Conservation (phyloP, 2,329 filamentous ascomycete genomes). For the Claviceps lovelessii region DNA sequence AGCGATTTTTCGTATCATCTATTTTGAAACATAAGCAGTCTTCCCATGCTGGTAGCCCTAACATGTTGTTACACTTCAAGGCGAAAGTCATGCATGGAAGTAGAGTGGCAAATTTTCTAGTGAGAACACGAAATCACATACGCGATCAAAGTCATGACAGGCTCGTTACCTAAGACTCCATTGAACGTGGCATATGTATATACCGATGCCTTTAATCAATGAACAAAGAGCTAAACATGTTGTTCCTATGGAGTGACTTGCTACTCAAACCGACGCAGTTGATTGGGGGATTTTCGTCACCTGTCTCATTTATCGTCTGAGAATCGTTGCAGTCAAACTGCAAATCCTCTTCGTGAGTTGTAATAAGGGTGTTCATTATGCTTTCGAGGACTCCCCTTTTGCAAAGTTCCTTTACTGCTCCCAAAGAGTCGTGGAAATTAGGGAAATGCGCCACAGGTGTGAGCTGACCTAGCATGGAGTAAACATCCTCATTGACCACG, state of each 20-base stretch:
- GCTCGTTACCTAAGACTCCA: neutral
- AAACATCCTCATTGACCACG: slow-evolving; percentile 5
- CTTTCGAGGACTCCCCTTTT: neutral
- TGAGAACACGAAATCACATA: neutral
- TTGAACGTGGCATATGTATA: too few relatives aligned
- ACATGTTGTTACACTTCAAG: neutral
- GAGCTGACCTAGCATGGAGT: slow-evolving; percentile 11
- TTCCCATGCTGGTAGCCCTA: neutral
- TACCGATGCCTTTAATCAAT: neutral
- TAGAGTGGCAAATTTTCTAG: neutral
- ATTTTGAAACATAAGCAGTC: neutral
- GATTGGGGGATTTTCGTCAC: neutral
- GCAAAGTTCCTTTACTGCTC: neutral
- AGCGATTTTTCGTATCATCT: neutral
- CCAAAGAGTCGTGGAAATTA: slow-evolving; percentile 3
- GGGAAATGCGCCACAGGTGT: slow-evolving; percentile 13
- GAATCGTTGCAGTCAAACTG: neutral
- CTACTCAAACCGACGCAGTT: neutral
- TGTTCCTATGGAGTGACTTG: neutral
- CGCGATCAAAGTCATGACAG: neutral
- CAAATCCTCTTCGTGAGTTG: neutral
- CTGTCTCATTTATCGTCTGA: neutral
- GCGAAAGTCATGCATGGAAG: neutral
- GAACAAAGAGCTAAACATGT: neutral
- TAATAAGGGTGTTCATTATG: neutral